These are phyloP conservation scores for Dittrichia graveolens DNA, from an alignment of 129 eudicot genomes.

Conservation along the genomic window DNA sequence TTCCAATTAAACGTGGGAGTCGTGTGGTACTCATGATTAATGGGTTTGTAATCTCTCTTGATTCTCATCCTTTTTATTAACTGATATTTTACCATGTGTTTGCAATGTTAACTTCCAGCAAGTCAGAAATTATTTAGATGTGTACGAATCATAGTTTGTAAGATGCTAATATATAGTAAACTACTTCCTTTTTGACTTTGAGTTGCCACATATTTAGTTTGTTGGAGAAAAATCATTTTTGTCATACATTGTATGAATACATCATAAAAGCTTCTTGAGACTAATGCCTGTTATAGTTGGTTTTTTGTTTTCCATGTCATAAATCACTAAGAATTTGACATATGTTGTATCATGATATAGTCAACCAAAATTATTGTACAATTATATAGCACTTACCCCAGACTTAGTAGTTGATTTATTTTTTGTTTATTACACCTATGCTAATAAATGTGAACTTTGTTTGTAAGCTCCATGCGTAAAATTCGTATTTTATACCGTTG, in stretches of 20 bases:
- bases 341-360: background rate
- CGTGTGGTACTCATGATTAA: constrained; percentile 84
- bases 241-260: background rate
- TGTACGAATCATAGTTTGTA: constrained; percentile 4
- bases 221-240: constrained; percentile 6
- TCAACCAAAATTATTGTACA: background rate
- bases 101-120: background rate
- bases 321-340: background rate
- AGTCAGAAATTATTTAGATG: constrained; percentile 22
- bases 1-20: constrained; percentile 89
- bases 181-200: constrained; percentile 16
- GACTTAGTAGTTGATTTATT: background rate
- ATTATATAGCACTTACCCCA: constrained; percentile 5
- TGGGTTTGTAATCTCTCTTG: constrained; percentile 54
- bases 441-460: background rate
- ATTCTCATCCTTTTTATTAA: background rate
- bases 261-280: constrained; percentile 4
- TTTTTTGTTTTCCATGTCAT: constrained; percentile 3
- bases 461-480: constrained; percentile 6
- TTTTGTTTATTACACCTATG: background rate
- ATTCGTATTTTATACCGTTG: background rate
- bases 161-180: constrained; percentile 1
- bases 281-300: background rate
- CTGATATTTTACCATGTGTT: constrained; percentile 14
- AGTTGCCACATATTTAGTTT: background rate